Percentiles rank a stretch among this genome's conserved stretches.
Conservation (phyloP, 202 grass and related monocot species). For the Cymbopogon flexuosus region DNA sequence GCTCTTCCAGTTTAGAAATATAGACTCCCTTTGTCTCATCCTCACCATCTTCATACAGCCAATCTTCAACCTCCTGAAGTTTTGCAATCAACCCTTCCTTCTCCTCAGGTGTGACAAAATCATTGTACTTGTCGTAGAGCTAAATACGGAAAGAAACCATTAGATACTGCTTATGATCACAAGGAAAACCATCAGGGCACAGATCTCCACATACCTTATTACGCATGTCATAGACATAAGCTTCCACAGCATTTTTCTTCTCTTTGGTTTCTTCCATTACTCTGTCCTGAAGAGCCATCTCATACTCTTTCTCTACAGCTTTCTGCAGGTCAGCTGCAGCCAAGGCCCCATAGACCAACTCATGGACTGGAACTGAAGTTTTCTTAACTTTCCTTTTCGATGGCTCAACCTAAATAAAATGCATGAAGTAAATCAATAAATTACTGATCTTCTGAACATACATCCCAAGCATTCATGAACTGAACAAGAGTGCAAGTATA, state of each 20-base stretch:
- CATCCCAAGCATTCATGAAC: neutral
- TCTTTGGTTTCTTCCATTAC: slow-evolving; percentile 99
- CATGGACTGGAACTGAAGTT: slow-evolving; percentile 61
- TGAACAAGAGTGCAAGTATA: neutral
- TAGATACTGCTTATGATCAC: too few species aligned
- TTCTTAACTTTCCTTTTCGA: slow-evolving; percentile 94
- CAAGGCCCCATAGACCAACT: slow-evolving; percentile 81
- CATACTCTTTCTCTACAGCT: slow-evolving; percentile 84
- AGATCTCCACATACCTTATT: slow-evolving; percentile 48
- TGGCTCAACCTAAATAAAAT: slow-evolving; percentile 48
- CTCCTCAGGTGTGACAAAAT: slow-evolving; percentile 62
- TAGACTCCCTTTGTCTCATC: slow-evolving; percentile 97
- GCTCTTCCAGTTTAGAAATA: slow-evolving; percentile 81
- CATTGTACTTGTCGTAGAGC: slow-evolving; percentile 67
- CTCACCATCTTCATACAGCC: slow-evolving; percentile 98
- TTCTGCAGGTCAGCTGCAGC: slow-evolving; percentile 53
- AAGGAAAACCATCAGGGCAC: too few species aligned
- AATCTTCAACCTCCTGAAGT: slow-evolving; percentile 92
- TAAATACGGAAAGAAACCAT: slow-evolving; percentile 26
- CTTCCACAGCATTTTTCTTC: slow-evolving; percentile 91
- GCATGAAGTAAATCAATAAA: neutral
- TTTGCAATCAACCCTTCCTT: slow-evolving; percentile 64
- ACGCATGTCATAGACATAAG: slow-evolving; percentile 97
- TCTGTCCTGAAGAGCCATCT: slow-evolving; percentile 98
- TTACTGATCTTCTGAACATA: neutral